Evolutionary conservation across 2,329 filamentous ascomycete genomes (phyloP).

Genomic region (Penicillium vulpinum): DNA sequence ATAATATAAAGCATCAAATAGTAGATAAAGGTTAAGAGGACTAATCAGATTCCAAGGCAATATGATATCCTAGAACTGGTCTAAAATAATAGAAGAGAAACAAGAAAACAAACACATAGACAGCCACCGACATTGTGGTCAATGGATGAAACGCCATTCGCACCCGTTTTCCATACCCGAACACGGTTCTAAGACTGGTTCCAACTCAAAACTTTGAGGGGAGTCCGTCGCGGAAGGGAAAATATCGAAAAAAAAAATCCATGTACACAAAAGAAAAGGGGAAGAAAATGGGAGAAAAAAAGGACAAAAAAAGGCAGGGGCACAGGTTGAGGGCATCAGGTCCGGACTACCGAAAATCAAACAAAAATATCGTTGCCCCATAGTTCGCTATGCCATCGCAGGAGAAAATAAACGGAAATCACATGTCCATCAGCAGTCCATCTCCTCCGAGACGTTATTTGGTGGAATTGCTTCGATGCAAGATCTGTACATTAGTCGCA

Average conservation of each 20-base stretch:
- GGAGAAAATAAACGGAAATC: slow-evolving; percentile 29
- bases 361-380: slow-evolving; percentile 36
- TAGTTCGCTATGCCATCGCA: slow-evolving; percentile 41
- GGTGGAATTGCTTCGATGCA: slow-evolving; percentile 46
- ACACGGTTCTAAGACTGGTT: slow-evolving; percentile 44
- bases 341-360: slow-evolving; percentile 23
- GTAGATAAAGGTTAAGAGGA: not conserved
- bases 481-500: slow-evolving; percentile 34
- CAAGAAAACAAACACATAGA: slow-evolving; percentile 30
- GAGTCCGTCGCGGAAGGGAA: slow-evolving; percentile 33
- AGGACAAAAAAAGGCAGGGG: slow-evolving; percentile 16
- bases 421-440: slow-evolving; percentile 23
- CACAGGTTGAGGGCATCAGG: slow-evolving; percentile 27
- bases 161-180: slow-evolving; percentile 47
- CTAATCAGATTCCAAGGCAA: slow-evolving; percentile 23
- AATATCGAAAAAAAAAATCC: slow-evolving; percentile 39
- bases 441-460: slow-evolving; percentile 33
- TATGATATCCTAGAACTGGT: slow-evolving; percentile 34
- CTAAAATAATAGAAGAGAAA: slow-evolving; percentile 23
- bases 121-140: slow-evolving; percentile 32
- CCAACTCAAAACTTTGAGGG: slow-evolving; percentile 35
- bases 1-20: not conserved
- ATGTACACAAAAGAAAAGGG: slow-evolving; percentile 43
- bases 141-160: slow-evolving; percentile 43
- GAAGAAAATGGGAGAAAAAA: slow-evolving; percentile 24